phyloP scores from a whole-genome alignment of 164 flowering plant genomes.

The Stephania yunnanensis region DNA sequence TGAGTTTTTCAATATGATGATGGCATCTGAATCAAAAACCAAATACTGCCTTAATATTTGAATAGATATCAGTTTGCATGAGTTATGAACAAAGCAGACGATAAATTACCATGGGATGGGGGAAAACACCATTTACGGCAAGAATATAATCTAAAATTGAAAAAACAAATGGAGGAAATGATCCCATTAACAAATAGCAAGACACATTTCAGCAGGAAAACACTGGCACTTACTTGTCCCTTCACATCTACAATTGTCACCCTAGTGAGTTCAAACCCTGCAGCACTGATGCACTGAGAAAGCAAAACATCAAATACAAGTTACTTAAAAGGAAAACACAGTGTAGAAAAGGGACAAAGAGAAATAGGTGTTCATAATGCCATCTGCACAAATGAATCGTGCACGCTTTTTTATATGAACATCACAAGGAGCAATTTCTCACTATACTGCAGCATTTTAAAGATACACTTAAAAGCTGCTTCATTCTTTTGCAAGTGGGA shows the following conservation, averaged over 20 bases:
- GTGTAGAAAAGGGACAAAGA: background rate
- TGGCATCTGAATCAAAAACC: too few relatives aligned
- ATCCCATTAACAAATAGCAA: background rate
- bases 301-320: constrained; percentile 5
- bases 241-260: constrained; percentile 69
- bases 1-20: too few relatives aligned
- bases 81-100: background rate
- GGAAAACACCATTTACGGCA: background rate
- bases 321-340: background rate
- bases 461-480: too few relatives aligned
- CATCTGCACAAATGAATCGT: background rate
- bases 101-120: too few relatives aligned
- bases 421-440: background rate
- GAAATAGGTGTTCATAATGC: background rate
- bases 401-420: background rate
- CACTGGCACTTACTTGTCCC: constrained; percentile 55
- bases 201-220: background rate
- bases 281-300: constrained; percentile 64
- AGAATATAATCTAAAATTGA: background rate
- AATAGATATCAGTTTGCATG: background rate
- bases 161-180: constrained; percentile 2
- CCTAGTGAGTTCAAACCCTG: constrained; percentile 93
- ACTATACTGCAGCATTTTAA: background rate
- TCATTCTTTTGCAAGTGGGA: too few relatives aligned
- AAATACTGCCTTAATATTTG: background rate